Base-by-base conservation (phyloP, 805 yeast species). In the Kodamaea nitidulidarum region DNA sequence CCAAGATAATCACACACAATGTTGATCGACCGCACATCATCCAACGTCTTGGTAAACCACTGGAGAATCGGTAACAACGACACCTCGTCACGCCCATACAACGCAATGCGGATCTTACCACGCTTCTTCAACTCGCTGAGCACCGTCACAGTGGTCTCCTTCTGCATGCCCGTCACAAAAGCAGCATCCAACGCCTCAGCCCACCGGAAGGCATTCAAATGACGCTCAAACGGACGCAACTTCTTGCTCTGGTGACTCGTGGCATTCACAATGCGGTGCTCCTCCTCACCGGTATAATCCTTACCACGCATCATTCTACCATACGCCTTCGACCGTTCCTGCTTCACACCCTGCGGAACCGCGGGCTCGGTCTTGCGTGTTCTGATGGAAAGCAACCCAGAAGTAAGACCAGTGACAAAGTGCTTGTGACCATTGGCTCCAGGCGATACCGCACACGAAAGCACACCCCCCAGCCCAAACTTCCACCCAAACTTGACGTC, bases 401-500 rank as follows among this genome's bases (percentile, higher is more conserved):
- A 81, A 6, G 90, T 81, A 48, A 93, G 73, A 36, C 98, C 98
- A 11, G 93, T 86, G 26, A 47, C 96, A 47, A 93, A 74, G 67
- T 93, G 98, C 65, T 85, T 84, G 50, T 71, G 79, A 47, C 60
- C 55, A 49, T 62, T 58, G 12, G 54, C 50, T 48, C 81, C 76
- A 18, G 98, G 97, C 7, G 96, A 87, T 8, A 87, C 83, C 10
- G 90, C 98, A 57, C 95, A 81, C 51, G 87, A 73, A 50, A 93
- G 69, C 0, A 93, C 96, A 28, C 95, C 95, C 16, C 91, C 88
- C 38, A 65, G 56, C 25, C 96, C 96, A 56, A 85, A 91, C 63
- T 90, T 91, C 97, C 98, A 91, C 35, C 97, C 97, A 58, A 88
- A 91, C 58, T 84, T 86, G 44, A 91, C 96, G 44, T 83, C 84